Conservation (phyloP, 805 yeast species). For the Candida montana region DNA sequence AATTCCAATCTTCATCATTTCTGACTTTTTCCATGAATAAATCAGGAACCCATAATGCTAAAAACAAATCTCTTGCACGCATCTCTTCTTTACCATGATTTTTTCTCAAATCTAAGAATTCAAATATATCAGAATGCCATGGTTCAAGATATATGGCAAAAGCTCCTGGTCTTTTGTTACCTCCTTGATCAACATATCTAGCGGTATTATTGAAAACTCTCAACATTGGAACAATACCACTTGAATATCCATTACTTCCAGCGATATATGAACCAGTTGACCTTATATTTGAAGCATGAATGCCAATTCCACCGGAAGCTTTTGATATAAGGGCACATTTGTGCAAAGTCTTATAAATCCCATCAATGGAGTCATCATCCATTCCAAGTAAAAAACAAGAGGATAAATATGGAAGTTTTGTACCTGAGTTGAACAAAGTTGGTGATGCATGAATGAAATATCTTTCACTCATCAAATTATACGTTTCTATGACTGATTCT, state of each 20-base stretch:
- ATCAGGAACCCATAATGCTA: slow-evolving; percentile 94
- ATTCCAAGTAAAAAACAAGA: slow-evolving; percentile 89
- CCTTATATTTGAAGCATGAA: slow-evolving; percentile 84
- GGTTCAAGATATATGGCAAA: slow-evolving; percentile 93
- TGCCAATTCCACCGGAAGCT: slow-evolving; percentile 93
- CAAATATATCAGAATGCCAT: slow-evolving; percentile 93
- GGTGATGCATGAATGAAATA: slow-evolving; percentile 95
- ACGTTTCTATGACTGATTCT: slow-evolving; percentile 70
- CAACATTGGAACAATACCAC: slow-evolving; percentile 91
- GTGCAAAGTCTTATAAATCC: slow-evolving; percentile 85
- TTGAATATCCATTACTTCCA: slow-evolving; percentile 89
- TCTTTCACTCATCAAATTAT: slow-evolving; percentile 79
- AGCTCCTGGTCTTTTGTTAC: slow-evolving; percentile 97
- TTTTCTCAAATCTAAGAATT: slow-evolving; percentile 79
- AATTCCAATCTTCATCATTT: slow-evolving; percentile 72
- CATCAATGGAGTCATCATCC: slow-evolving; percentile 94
- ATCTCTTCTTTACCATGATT: slow-evolving; percentile 94
- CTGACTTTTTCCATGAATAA: slow-evolving; percentile 90
- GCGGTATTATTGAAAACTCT: slow-evolving; percentile 96
- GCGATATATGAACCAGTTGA: slow-evolving; percentile 87
- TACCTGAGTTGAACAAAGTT: slow-evolving; percentile 92
- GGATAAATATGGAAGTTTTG: slow-evolving; percentile 77
- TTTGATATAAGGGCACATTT: slow-evolving; percentile 88
- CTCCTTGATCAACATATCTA: slow-evolving; percentile 97
- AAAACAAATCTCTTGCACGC: slow-evolving; percentile 90